Base-by-base conservation (phyloP, 257 asterid species). In the Nicotiana knightiana region DNA sequence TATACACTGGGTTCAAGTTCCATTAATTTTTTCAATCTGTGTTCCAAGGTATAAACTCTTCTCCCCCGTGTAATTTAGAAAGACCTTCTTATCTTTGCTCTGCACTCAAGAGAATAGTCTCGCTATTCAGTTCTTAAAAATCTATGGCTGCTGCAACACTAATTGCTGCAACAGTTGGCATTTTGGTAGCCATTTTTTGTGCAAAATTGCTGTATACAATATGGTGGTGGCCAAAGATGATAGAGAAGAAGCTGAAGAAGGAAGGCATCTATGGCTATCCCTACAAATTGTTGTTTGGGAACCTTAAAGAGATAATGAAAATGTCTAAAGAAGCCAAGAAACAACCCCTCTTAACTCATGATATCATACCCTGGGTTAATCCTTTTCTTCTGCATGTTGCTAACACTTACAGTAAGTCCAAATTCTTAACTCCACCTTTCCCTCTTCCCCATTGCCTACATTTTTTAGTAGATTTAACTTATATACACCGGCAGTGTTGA, bases 171-270 rank as follows among this genome's bases (percentile, higher is more conserved):
- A 37, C 30, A 4, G 10, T 67, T 67, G 76, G 30, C 2, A 18
- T 67, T 67, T 79, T 61, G 67, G 28, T 21, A 4, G 66, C 59
- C 9, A 6, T 61, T 1, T 21, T 43, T 24, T 5, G 15, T 21
- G 39, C 2, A 4, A 79, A 79, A 79, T 21, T 59, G 55, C 15
- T 48, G 30, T 76, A 76, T 17, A 24, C 37, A 5, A 10, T 81
- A 10, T 83, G 86, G 86, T 86, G 83, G 88, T 83, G 65, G 46
- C 88, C 88, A 82, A 86, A 65, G 61, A 80, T 66, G 21, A 67
- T 86, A 11, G 85, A 86, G 53, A 83, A 58, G 37, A 76, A 80
- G 4, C n/a, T 83, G 11, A 77, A 57, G 83, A 24, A 35, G 33
- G 82, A 62, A 51, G 88, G 88, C 18, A 81, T 86, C 8, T 5